Conservation (phyloP, 225 moss, liverwort and hornwort genomes). For the Asterella californica region DNA sequence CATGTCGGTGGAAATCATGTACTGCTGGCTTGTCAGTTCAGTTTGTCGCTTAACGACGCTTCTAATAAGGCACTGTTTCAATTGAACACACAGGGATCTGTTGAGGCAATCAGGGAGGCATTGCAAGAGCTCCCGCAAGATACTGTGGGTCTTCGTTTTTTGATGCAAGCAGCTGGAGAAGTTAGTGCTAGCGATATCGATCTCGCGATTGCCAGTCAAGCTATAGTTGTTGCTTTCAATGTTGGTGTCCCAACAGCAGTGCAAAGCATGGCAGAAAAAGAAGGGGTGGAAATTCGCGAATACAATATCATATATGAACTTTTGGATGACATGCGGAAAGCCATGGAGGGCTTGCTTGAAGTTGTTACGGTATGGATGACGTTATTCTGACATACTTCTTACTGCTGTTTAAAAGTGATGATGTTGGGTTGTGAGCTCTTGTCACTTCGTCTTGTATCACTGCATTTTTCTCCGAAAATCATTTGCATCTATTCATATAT, state of each 20-base stretch:
- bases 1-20: too few species aligned
- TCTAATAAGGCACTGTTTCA: background rate
- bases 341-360: slow-evolving; percentile 87
- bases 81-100: slow-evolving; percentile 60
- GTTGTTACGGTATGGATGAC: slow-evolving; percentile 61
- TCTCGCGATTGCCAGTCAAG: slow-evolving; percentile 82
- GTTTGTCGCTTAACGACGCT: too few species aligned
- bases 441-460: background rate
- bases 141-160: slow-evolving; percentile 85
- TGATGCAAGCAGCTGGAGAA: slow-evolving; percentile 87
- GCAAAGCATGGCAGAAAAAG: slow-evolving; percentile 72
- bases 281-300: slow-evolving; percentile 79
- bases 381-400: background rate
- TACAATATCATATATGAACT: slow-evolving; percentile 88
- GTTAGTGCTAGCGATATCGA: slow-evolving; percentile 92
- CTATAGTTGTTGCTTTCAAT: slow-evolving; percentile 84
- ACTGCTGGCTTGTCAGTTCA: too few species aligned
- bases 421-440: background rate
- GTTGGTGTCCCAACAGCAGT: slow-evolving; percentile 69
- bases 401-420: background rate
- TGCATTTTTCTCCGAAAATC: background rate
- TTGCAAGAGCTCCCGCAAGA: slow-evolving; percentile 83
- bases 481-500: too few species aligned
- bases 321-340: slow-evolving; percentile 86
- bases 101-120: slow-evolving; percentile 94